Conservation (phyloP, 371 early-diverging fungal genomes). For the Dentiscutata heterogama region DNA sequence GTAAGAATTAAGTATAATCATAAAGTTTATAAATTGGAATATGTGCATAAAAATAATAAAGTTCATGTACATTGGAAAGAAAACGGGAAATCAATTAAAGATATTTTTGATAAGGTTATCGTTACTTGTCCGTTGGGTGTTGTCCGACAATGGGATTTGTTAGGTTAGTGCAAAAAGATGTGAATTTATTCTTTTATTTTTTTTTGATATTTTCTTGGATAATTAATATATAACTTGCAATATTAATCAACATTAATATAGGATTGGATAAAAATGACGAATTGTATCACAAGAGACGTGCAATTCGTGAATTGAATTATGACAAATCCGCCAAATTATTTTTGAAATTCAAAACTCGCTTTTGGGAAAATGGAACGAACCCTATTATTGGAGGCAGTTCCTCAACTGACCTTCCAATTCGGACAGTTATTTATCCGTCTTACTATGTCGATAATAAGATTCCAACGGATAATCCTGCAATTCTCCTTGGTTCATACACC, state of each 20-base stretch:
- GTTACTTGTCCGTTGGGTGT: constrained; percentile 15
- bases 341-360: background rate
- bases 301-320: constrained; percentile 24
- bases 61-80: constrained; percentile 2
- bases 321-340: background rate
- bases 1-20: background rate
- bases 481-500: background rate
- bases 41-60: background rate
- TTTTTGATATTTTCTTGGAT: no score
- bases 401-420: background rate
- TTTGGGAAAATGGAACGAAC: background rate
- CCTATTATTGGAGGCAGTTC: constrained; percentile 2
- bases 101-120: constrained; percentile 7
- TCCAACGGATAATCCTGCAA: background rate
- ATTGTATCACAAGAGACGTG: constrained; percentile 1
- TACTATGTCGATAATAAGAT: background rate
- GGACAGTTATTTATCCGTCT: constrained; percentile 2
- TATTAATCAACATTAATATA: background rate
- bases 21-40: constrained; percentile 24
- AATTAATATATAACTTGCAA: no score
- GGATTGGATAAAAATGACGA: background rate
- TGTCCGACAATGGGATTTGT: constrained; percentile 18
- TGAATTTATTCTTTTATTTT: no score
- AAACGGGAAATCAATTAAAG: background rate
- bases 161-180: background rate